Base-by-base conservation (phyloP, 176 grass and related monocot species). In the Saccharum spontaneum region DNA sequence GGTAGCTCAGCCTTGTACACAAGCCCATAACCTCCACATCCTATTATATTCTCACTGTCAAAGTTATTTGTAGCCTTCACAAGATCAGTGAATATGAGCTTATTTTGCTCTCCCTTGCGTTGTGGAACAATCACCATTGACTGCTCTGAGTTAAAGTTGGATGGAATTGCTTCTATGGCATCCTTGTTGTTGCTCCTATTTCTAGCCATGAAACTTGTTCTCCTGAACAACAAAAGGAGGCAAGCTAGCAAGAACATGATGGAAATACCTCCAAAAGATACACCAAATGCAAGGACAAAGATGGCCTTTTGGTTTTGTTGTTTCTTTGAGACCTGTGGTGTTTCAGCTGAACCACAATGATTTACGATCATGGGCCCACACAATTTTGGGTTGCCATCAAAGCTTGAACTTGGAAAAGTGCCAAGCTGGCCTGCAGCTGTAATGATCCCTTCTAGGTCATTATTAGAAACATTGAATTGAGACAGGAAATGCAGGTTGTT, bases 11-110 rank as follows among this genome's bases (percentile, higher is more conserved):
- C 92, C 41, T 90, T 94, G 90, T 94, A 94, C 15, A 94, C 90
- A 49, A 92, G 79, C 18, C 90, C 92, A 23, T 92, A 92, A 63
- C 87, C 90, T 61, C 92, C 92, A 62, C 85, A 92, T 0, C 92
- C 90, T n/a, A 92, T 84, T n/a, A 94, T 88, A 49, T 89, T 87
- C 73, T 88, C 82, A 52, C 84, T 83, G 68, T 92, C 85, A 83
- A 94, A 94, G 17, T 92, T 90, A 63, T 88, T 88, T 61, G 92
- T 92, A 81, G 85, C 90, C 40, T 86, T 94, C 72, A 94, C 36
- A 33, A 94, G 84, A 46, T 92, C 85, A 1, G 26, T 30, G 41
- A 94, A 85, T 49, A 12, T 77, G 45, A 91, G 79, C 8, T 73
- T 81, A 52, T 40, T 86, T 60, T 76, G 23, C 70, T 73, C 68